Evolutionary conservation across 2,329 filamentous ascomycete genomes (phyloP).

Genomic region (Aspergillus chevalieri): DNA sequence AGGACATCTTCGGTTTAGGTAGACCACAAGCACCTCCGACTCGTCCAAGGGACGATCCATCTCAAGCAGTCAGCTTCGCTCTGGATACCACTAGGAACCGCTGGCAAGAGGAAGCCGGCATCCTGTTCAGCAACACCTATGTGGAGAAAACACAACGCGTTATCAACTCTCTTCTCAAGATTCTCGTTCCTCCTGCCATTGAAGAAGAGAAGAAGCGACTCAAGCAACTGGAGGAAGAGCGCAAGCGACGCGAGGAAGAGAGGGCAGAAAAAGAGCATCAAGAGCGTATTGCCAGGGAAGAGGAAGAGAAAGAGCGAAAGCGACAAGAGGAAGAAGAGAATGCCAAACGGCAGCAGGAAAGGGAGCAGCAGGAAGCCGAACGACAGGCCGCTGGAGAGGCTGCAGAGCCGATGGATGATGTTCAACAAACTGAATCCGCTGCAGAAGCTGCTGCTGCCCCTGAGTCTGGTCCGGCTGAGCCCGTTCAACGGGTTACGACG

Average conservation of each 20-base stretch:
- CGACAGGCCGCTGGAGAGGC: conserved; percentile 40
- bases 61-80: conserved; percentile 70
- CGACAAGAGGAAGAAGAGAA: conserved; percentile 63
- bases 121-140: conserved; percentile 68
- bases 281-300: conserved; percentile 61
- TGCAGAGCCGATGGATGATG: conserved; percentile 66
- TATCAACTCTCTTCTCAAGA: conserved; percentile 61
- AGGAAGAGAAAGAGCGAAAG: conserved; percentile 65
- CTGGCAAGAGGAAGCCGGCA: conserved; percentile 83
- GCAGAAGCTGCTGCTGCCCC: conserved; percentile 28
- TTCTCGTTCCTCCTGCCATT: conserved; percentile 77
- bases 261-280: conserved; percentile 55
- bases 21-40: conserved; percentile 24
- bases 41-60: conserved; percentile 44
- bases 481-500: conserved; percentile 62
- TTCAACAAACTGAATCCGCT: conserved; percentile 51
- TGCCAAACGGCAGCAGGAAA: conserved; percentile 55
- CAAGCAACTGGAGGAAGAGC: conserved; percentile 51
- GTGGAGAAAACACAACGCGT: conserved; percentile 65
- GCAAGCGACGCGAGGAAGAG: conserved; percentile 56
- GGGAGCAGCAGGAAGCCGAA: conserved; percentile 57
- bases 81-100: conserved; percentile 65
- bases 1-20: conserved; percentile 38
- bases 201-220: conserved; percentile 69
- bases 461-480: conserved; percentile 44